Evolutionary conservation across 176 grass and related monocot species (phyloP), one percentile per base, ranked within the genome.

Genomic region (Musa beccarii): DNA sequence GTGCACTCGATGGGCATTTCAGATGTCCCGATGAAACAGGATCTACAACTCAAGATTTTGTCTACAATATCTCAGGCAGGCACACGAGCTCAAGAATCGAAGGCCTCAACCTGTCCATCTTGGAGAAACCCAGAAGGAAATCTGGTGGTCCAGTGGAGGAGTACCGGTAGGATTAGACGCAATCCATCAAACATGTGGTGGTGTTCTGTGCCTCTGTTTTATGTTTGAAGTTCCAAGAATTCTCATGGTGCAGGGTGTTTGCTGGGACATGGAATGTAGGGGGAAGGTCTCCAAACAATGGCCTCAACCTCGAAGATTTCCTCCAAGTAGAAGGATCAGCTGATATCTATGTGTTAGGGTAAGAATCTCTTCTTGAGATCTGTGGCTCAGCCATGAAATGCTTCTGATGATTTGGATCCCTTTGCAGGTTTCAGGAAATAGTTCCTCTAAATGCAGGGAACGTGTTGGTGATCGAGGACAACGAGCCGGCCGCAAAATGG

Each of bases 311-410:
- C 3, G 87, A 89, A 71, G 90, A 99, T 54, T 94, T 94, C 76
- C 88, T 99, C 3, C 95, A 86, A 69, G 83, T 88, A 25, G 90
- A 93, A 86, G 95, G 87, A 12, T 73, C 86, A 24, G 85, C 88
- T 25, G 95, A 99, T 75, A 99, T 99, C 83, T 99, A 99, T 74
- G 84, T 99, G 76, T 74, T 99, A 66, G 95, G 95, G 95, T 93
- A 91, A 77, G 49, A 6, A 76, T 61, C 34, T 15, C 34, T 43
- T 43, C 34, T 43, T 43, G 5, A 43, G 34, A 43, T 43, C 3
- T 43, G 34, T 43, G 34, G 34, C 34, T 43, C 34, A 43, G 4
- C 34, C 34, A 43, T 43, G 34, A 43, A 43, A 43, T 43, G 34
- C 3, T 43, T 43, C 34, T 5, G 6, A 43, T 43, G 34, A 43